Conservation (phyloP, 208 protist species). For the Leishmania lainsoni region DNA sequence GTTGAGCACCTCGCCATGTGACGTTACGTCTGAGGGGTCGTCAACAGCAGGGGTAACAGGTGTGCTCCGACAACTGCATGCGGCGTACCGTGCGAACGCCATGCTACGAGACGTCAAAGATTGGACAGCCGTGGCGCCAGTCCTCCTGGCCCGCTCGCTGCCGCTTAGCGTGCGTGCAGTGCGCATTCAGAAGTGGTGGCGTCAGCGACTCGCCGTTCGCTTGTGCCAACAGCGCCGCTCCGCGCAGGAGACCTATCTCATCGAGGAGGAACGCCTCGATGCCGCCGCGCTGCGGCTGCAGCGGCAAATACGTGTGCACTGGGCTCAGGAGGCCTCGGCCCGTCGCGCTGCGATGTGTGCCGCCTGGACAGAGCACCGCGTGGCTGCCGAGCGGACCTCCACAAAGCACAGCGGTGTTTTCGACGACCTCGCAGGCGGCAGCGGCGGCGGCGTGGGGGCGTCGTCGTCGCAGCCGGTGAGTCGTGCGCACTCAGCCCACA, state of each 20-base stretch:
- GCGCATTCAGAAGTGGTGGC: constrained; percentile 53
- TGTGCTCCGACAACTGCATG: constrained; percentile 9
- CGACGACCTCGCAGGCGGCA: neutral
- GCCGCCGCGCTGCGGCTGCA: constrained; percentile 42
- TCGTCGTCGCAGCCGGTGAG: neutral
- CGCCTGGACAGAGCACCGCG: constrained; percentile 24
- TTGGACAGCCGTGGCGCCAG: constrained; percentile 14
- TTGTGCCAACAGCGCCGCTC: constrained; percentile 6
- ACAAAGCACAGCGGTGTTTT: neutral
- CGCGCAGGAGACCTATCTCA: neutral
- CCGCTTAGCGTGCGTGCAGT: constrained; percentile 35
- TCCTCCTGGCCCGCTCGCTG: constrained; percentile 32
- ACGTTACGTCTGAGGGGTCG: neutral
- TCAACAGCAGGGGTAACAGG: neutral
- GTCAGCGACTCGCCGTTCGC: constrained; percentile 17
- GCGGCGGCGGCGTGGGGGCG: neutral
- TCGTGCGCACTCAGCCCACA: neutral
- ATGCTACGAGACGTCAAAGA: constrained; percentile 5
- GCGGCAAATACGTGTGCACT: constrained; percentile 29
- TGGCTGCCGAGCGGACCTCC: constrained; percentile 10
- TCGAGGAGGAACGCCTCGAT: constrained; percentile 18
- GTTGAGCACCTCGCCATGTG: neutral
- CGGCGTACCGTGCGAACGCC: constrained; percentile 15
- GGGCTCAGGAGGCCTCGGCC: constrained; percentile 14
- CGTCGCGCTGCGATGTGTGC: constrained; percentile 9